phyloP scores from a whole-genome alignment of 768 basidiomycete genomes.

The Hemileccinum rubropunctum region DNA sequence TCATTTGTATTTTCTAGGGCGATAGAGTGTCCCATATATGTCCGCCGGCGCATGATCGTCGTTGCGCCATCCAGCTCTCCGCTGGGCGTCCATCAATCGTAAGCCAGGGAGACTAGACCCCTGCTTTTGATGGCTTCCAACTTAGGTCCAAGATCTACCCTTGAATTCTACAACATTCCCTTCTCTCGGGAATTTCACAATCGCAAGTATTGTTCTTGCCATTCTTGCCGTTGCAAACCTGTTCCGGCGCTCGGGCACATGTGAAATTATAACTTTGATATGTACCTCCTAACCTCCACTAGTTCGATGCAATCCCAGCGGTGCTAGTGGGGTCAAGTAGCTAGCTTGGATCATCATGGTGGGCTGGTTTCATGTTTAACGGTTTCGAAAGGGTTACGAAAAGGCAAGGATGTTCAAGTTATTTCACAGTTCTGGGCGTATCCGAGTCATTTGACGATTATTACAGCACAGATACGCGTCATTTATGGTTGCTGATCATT shows the following conservation, averaged over 20 bases:
- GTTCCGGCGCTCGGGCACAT: background rate
- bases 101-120: background rate
- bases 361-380: constrained; percentile 18
- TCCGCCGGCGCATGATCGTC: too few species aligned
- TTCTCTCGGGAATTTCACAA: too few species aligned
- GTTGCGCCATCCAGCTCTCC: background rate
- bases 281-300: background rate
- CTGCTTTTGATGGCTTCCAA: background rate
- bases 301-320: constrained; percentile 31
- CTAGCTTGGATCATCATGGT: constrained; percentile 31
- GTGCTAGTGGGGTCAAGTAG: constrained; percentile 23
- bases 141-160: background rate
- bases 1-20: background rate
- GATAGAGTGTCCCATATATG: background rate
- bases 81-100: background rate
- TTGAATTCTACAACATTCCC: background rate
- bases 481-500: constrained; percentile 29
- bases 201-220: background rate
- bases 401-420: constrained; percentile 23
- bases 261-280: background rate
- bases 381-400: constrained; percentile 31
- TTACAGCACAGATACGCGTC: constrained; percentile 25
- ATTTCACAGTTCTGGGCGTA: background rate
- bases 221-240: background rate
- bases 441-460: background rate